These are phyloP conservation scores for Hortiboletus flavorubellus DNA, from an alignment of 768 basidiomycete species.

Conservation along the genomic window DNA sequence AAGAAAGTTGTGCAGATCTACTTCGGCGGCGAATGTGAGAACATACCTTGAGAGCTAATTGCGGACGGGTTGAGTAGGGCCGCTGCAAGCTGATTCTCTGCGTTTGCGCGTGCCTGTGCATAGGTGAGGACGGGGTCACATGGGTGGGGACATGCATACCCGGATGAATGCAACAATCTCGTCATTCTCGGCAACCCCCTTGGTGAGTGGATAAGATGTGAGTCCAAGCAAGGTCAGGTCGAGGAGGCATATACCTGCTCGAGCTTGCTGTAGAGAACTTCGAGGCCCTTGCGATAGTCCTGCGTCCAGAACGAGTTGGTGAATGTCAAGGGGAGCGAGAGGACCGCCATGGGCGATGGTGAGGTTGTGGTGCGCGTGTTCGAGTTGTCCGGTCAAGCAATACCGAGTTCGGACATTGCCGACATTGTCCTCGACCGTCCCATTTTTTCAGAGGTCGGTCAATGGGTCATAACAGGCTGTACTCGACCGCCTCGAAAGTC, in stretches of 20 bases:
- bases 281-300: conserved; percentile 81
- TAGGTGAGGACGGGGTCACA: conserved; percentile 6
- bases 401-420: conserved; percentile 25
- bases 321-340: conserved; percentile 86
- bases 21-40: not conserved
- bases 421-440: conserved; percentile 30
- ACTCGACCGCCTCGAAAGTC: conserved; percentile 31
- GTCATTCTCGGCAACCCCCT: conserved; percentile 83
- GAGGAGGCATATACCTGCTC: conserved; percentile 57
- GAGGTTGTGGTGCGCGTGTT: conserved; percentile 7
- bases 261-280: conserved; percentile 71
- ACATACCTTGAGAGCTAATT: conserved; percentile 49
- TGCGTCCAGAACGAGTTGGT: conserved; percentile 94
- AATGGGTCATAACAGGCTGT: conserved; percentile 60
- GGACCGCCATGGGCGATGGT: conserved; percentile 63
- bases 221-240: not conserved
- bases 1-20: conserved; percentile 7
- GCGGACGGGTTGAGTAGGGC: conserved; percentile 51
- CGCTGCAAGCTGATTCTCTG: conserved; percentile 63
- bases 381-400: not conserved
- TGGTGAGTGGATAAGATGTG: conserved; percentile 14
- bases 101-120: conserved; percentile 66
- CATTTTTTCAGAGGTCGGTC: conserved; percentile 11
- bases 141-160: conserved; percentile 43
- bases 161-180: conserved; percentile 81